Conservation (phyloP, 306 rosid genomes). For the Begonia masoniana region DNA sequence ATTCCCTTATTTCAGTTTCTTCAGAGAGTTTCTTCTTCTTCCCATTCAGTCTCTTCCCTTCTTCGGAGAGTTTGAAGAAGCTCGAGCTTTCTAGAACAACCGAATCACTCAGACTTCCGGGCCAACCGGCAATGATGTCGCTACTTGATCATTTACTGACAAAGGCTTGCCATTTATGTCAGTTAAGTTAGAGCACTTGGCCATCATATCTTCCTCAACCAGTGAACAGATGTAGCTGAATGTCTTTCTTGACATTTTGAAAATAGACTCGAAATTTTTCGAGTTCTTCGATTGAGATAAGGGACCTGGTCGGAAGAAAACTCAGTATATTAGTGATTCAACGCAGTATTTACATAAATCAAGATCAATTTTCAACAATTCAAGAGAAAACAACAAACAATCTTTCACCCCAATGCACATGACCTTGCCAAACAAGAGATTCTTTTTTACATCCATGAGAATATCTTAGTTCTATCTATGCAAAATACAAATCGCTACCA, state of each 20-base stretch:
- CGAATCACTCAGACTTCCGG: slow-evolving; percentile 65
- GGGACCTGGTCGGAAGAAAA: slow-evolving; percentile 42
- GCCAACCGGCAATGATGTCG: slow-evolving; percentile 83
- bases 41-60: slow-evolving; percentile 48
- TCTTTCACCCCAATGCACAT: background rate
- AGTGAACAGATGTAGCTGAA: slow-evolving; percentile 79
- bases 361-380: slow-evolving; percentile 1
- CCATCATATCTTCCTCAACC: slow-evolving; percentile 54
- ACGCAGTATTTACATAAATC: background rate
- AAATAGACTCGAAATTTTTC: slow-evolving; percentile 56
- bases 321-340: slow-evolving; percentile 1
- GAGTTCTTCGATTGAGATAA: slow-evolving; percentile 32
- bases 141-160: slow-evolving; percentile 74
- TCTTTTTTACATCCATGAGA: background rate
- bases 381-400: background rate
- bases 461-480: background rate
- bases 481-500: no score
- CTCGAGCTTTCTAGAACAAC: slow-evolving; percentile 48
- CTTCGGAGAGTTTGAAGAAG: slow-evolving; percentile 45
- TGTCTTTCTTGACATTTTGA: slow-evolving; percentile 70
- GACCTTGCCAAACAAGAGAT: background rate
- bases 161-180: slow-evolving; percentile 40
- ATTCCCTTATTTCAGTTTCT: slow-evolving; percentile 42
- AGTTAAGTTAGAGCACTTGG: slow-evolving; percentile 34
- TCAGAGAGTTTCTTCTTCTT: slow-evolving; percentile 24